Base-by-base conservation (phyloP, 2,329 filamentous ascomycete species). In the Aspergillus sp. region DNA sequence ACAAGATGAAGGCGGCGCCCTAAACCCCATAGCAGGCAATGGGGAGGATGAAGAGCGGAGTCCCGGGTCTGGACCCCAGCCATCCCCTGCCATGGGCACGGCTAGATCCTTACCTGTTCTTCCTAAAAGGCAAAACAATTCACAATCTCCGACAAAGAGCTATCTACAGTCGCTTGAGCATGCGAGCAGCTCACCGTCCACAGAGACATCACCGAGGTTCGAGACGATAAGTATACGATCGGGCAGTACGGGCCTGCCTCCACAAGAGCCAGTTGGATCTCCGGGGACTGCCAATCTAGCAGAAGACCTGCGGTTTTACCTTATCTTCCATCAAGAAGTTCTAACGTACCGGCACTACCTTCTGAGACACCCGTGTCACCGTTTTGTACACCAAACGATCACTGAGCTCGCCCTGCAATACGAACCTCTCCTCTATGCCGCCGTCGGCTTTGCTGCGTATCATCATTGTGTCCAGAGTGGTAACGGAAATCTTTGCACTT, bases 401-500 rank as follows among this genome's bases (percentile, higher is more conserved):
- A 75, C 90, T 17, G 82, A 82, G 37, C 74, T 86, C 46, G 90
- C 91, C 0, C 65, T 90, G 43, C 79, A 80, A 65, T 85, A 90
- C 62, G 86, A 95, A 52, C 82, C 90, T 5, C 74, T 97, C 9
- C 77, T 96, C 4, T 90, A 95, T 64, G 90, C 90, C 0, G 72
- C 96, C 4, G 86, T 90, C 7, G 89, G 86, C 0, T 97, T 96
- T 64, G 79, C 91, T 9, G 88, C 90, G 0, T 97, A 96, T 61
- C 89, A 95, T 57, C 79, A 85, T 55, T 86, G 86, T 1, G 66
- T 96, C 43, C 77, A 78, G 35, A 81, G 84, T 43, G 81, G 85
- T 1, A 74, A 83, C 43, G 88, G 86, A 19, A 84, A 83, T 54
- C 82, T 97, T 22, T 79, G 86, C 51, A 83, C 86, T 45, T 97